Evolutionary conservation across 306 rosid genomes (phyloP), one percentile per base, ranked within the genome.

Genomic region (Casuarina glauca): DNA sequence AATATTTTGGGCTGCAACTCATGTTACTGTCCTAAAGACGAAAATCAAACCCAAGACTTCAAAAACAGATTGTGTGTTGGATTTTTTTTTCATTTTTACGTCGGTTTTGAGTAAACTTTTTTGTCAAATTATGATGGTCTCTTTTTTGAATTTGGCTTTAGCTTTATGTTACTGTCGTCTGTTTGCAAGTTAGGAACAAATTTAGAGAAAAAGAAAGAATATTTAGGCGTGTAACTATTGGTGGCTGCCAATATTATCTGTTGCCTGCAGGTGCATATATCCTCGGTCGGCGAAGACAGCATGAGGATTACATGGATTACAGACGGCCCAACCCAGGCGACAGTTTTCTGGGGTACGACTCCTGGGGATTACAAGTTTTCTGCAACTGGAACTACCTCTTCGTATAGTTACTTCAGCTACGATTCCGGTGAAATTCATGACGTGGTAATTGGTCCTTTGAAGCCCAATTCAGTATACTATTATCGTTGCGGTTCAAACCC

Each of bases 291-390:
- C 19, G 83, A 60, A 67, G 90, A 90, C 78, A 85, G 78, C 75
- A 88, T 91, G 91, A 90, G 91, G 66, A 83, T 95, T 73, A 54
- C 93, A 3, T 95, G 99, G 99, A 83, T 90, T 6, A 90, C 99
- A 1, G 26, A 80, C 3, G 68, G 63, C 50, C 68, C 87, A 55
- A 78, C 79, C 9, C 20, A 81, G 0, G 77, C 94, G 48, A 86
- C 63, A 76, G 87, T 95, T 1, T 64, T 76, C 3, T 95, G 85
- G 38, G 83, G 94, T 42, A 74, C 85, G 73, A 76, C 89, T 68
- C 82, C 93, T 2, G 86, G 86, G 17, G 85, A 76, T 15, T 69
- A 82, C 62, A 61, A 67, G 0, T 8, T 15, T 35, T 36, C 78
- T n/a, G 88, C 81, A 32, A 78, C 77, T 4, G 97, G 99, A 16